Percentiles rank a stretch among this genome's conserved stretches.
phyloP scores from a whole-genome alignment of 805 yeast genomes.

The Candida sphagnicola region DNA sequence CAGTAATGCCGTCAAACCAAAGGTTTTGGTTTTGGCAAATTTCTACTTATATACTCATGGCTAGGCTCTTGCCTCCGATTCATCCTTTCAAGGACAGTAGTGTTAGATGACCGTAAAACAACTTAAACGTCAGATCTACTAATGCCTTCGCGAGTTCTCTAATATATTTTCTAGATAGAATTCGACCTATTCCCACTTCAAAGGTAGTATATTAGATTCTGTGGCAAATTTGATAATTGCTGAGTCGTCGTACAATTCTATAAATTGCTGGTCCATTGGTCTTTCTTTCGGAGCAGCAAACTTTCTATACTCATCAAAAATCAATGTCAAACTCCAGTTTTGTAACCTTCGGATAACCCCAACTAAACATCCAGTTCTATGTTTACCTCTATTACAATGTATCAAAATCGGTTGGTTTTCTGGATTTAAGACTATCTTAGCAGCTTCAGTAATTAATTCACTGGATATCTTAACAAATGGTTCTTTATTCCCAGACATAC shows the following conservation, averaged over 20 bases:
- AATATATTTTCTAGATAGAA: too few species aligned
- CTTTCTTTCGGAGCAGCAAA: conserved; percentile 95
- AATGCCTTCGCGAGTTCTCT: too few species aligned
- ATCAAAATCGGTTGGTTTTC: conserved; percentile 86
- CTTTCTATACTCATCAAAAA: conserved; percentile 90
- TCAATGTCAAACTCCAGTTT: conserved; percentile 90
- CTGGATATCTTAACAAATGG: conserved; percentile 77
- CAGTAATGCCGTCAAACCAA: too few species aligned
- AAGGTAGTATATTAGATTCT: conserved; percentile 57
- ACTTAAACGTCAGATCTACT: not conserved
- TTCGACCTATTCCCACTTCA: conserved; percentile 48
- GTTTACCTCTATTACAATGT: conserved; percentile 96
- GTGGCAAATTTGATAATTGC: conserved; percentile 56
- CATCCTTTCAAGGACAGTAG: too few species aligned
- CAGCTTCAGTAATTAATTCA: conserved; percentile 71
- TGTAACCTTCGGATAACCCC: conserved; percentile 89
- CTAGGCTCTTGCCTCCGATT: too few species aligned
- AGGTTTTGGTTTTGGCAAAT: too few species aligned
- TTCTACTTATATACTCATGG: too few species aligned
- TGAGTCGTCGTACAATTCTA: conserved; percentile 76
- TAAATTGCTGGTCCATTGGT: conserved; percentile 93
- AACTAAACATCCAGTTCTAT: conserved; percentile 92
- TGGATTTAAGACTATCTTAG: conserved; percentile 78
- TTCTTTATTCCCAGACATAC: conserved; percentile 93
- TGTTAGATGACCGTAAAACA: too few species aligned